Conservation (phyloP, 2,329 filamentous ascomycete genomes). For the Fusarium hostae region DNA sequence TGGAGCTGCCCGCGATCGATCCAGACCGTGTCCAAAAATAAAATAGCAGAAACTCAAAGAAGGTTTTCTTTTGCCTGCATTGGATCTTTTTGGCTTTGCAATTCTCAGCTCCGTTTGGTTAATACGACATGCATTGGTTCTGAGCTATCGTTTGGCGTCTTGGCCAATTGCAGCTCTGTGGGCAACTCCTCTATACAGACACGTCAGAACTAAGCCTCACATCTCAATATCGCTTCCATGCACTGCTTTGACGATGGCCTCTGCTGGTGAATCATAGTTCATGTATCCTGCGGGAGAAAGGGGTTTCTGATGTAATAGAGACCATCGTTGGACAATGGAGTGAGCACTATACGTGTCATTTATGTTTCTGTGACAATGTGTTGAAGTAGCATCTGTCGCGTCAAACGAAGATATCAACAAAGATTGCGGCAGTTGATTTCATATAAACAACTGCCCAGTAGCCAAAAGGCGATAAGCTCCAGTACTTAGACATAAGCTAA, state of each 20-base stretch:
- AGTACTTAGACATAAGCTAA: not conserved
- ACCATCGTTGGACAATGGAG: not conserved
- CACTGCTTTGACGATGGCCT: constrained; percentile 3
- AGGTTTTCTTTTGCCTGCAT: constrained; percentile 3
- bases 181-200: constrained; percentile 20
- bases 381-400: not conserved
- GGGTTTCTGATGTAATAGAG: not conserved
- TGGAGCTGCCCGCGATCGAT: constrained; percentile 25
- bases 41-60: not conserved
- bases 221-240: constrained; percentile 34
- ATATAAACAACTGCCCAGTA: not conserved
- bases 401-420: not conserved
- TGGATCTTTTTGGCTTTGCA: not conserved
- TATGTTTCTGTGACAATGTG: not conserved
- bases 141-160: constrained; percentile 2
- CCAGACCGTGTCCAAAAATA: constrained; percentile 32
- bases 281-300: constrained; percentile 16
- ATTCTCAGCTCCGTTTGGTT: constrained; percentile 5
- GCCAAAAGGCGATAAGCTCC: not conserved
- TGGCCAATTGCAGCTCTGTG: constrained; percentile 21
- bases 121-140: constrained; percentile 6
- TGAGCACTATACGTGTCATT: not conserved
- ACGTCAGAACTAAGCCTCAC: constrained; percentile 33
- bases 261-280: not conserved
- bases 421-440: not conserved